Evolutionary conservation across 345 rosid genomes (phyloP).

Genomic region (Lenwebbia sp.): DNA sequence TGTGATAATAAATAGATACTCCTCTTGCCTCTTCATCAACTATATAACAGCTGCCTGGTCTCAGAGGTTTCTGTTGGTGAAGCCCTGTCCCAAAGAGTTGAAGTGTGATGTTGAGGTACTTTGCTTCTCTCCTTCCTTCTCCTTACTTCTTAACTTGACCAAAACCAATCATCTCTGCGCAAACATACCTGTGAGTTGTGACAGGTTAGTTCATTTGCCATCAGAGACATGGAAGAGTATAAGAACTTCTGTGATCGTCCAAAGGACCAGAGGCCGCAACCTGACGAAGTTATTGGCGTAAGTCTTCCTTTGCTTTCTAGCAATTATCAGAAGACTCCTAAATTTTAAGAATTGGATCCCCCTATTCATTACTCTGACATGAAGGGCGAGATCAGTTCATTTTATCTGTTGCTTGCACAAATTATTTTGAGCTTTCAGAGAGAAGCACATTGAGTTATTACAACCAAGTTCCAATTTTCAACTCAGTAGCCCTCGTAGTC

Average conservation of each 20-base stretch:
- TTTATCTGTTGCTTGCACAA: neutral
- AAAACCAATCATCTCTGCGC: neutral
- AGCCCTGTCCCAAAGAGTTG: conserved; percentile 85
- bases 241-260: conserved; percentile 83
- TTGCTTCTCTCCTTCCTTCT: conserved; percentile 1
- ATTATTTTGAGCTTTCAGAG: neutral
- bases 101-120: conserved; percentile 91
- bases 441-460: neutral
- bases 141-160: neutral
- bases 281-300: conserved; percentile 88
- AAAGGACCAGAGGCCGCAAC: conserved; percentile 74
- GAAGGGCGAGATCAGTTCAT: neutral
- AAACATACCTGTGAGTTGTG: neutral
- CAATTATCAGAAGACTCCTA: neutral
- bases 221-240: conserved; percentile 82
- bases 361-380: neutral
- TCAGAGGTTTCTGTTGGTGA: conserved; percentile 83
- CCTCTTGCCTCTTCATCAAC: conserved; percentile 1
- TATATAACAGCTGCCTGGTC: neutral
- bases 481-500: neutral
- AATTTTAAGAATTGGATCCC: neutral
- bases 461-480: neutral
- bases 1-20: neutral
- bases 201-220: conserved; percentile 66
- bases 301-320: conserved; percentile 10